Evolutionary conservation across 1,284 basidiomycete genomes (phyloP).

Genomic region (Abortiporus biennis): DNA sequence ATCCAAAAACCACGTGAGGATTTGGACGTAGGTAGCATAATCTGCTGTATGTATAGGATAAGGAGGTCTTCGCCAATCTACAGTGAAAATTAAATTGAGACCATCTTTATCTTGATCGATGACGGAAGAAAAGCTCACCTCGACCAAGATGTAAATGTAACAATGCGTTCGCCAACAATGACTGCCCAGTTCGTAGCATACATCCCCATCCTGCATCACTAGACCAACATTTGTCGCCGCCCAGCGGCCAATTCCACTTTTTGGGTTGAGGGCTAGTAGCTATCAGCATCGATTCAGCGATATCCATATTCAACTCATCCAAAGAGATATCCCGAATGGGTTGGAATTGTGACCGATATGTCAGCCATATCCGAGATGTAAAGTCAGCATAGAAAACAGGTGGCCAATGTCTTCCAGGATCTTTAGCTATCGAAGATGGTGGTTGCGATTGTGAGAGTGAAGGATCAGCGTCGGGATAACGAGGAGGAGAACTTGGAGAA

Average conservation of each 20-base stretch:
- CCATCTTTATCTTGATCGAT: constrained; percentile 1
- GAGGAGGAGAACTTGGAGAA: constrained; percentile 40
- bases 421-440: constrained; percentile 28
- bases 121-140: constrained; percentile 46
- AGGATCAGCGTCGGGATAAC: constrained; percentile 24
- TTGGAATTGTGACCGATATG: constrained; percentile 86
- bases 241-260: constrained; percentile 43
- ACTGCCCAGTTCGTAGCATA: constrained; percentile 95
- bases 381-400: constrained; percentile 88
- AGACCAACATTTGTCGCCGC: constrained; percentile 78
- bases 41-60: constrained; percentile 49
- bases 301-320: constrained; percentile 38
- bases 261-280: constrained; percentile 30
- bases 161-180: constrained; percentile 85
- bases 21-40: constrained; percentile 77
- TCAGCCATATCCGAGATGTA: constrained; percentile 83
- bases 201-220: constrained; percentile 97
- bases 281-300: constrained; percentile 7
- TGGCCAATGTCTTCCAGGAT: constrained; percentile 61
- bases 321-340: constrained; percentile 72
- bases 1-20: constrained; percentile 94
- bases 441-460: constrained; percentile 32
- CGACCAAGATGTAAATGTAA: constrained; percentile 81
- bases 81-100: constrained; percentile 2
- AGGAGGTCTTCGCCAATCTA: constrained; percentile 81